phyloP scores from a whole-genome alignment of 2,329 filamentous ascomycete species.

The Alternaria incomplexa region DNA sequence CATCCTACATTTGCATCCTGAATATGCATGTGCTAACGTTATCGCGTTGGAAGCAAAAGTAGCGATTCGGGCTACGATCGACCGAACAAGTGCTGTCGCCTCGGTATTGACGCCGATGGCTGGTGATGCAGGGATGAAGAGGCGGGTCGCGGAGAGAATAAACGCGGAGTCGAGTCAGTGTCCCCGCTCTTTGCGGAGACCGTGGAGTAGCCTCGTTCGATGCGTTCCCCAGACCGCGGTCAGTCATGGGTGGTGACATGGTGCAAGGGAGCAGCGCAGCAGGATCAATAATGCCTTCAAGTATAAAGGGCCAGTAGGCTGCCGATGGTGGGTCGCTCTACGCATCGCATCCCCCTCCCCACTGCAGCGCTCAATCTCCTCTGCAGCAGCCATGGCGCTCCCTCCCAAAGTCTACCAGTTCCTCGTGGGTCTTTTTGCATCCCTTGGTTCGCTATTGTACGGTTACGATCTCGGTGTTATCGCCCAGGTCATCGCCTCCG shows the following conservation, averaged over 20 bases:
- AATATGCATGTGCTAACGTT: slow-evolving; percentile 2
- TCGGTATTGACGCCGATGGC: slow-evolving; percentile 14
- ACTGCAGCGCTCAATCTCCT: slow-evolving; percentile 7
- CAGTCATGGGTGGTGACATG: slow-evolving; percentile 7
- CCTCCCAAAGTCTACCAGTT: slow-evolving; percentile 67
- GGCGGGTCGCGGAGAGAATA: slow-evolving; percentile 18
- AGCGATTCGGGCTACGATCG: slow-evolving; percentile 14
- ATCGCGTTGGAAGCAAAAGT: not conserved
- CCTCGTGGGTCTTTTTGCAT: slow-evolving; percentile 64
- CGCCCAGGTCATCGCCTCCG: slow-evolving; percentile 59
- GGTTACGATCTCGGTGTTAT: slow-evolving; percentile 68
- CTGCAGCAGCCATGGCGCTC: slow-evolving; percentile 55
- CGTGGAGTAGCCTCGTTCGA: slow-evolving; percentile 20
- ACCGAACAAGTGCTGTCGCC: slow-evolving; percentile 17
- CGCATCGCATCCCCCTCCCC: slow-evolving; percentile 9
- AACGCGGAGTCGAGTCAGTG: slow-evolving; percentile 16
- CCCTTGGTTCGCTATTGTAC: slow-evolving; percentile 63
- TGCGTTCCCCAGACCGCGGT: slow-evolving; percentile 14
- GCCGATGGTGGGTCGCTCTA: slow-evolving; percentile 10
- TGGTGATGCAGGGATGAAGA: slow-evolving; percentile 6
- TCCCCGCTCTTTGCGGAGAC: slow-evolving; percentile 25
- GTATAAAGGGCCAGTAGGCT: slow-evolving; percentile 28
- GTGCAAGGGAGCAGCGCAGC: not conserved
- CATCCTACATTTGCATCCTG: not conserved
- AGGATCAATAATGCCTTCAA: not conserved